Evolutionary conservation across 139 green algal species (phyloP).

Genomic region (Bryopsis sp.): DNA sequence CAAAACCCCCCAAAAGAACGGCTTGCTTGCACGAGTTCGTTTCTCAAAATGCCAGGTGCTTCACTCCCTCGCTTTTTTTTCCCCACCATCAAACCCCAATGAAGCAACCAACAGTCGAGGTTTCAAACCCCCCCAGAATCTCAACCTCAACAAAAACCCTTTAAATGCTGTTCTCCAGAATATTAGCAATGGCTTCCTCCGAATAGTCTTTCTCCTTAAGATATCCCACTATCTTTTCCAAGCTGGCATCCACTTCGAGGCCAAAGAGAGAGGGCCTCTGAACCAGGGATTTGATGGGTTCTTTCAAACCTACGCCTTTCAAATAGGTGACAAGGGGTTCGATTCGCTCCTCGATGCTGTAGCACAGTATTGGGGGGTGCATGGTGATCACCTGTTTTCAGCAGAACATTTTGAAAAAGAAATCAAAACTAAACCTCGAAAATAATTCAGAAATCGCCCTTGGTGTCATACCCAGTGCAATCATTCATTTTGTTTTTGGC

Average conservation of each 20-base stretch:
- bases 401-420: neutral
- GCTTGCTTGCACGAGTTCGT: no score
- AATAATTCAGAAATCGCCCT: neutral
- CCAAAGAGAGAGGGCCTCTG: constrained; percentile 56
- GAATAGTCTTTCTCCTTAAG: constrained; percentile 13
- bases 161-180: constrained; percentile 14
- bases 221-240: constrained; percentile 41
- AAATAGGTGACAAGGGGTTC: constrained; percentile 53
- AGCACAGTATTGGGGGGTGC: constrained; percentile 58
- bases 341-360: constrained; percentile 46
- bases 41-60: no score
- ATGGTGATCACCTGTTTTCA: constrained; percentile 43
- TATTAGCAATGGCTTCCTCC: neutral
- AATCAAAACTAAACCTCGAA: neutral
- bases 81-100: no score
- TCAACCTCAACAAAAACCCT: no score
- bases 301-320: constrained; percentile 20
- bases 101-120: no score
- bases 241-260: constrained; percentile 44
- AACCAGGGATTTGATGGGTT: constrained; percentile 14
- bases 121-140: no score
- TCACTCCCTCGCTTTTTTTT: no score
- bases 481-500: neutral
- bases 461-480: neutral
- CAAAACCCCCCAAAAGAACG: no score